Evolutionary conservation across 768 basidiomycete species (phyloP).

Genomic region (Boletus sp.): DNA sequence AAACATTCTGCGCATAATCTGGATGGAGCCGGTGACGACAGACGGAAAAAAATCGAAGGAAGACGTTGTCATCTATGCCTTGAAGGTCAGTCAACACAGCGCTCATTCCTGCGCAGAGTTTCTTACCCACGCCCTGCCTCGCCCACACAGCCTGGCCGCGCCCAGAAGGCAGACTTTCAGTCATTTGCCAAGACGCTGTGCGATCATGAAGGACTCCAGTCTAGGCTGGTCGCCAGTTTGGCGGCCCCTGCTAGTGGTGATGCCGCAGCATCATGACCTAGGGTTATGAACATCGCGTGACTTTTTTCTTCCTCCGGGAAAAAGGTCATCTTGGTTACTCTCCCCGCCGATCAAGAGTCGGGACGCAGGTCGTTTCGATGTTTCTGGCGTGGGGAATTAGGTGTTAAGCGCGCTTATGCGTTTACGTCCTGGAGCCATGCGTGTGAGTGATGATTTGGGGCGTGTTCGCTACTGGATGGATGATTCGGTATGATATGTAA

Average conservation of each 20-base stretch:
- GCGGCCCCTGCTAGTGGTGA: not conserved
- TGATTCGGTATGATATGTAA: constrained; percentile 23
- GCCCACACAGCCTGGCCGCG: constrained; percentile 34
- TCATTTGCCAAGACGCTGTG: constrained; percentile 49
- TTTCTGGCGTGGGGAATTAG: constrained; percentile 15
- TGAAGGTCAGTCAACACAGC: constrained; percentile 47
- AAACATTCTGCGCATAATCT: constrained; percentile 50
- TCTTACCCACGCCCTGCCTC: not conserved
- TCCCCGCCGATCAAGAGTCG: constrained; percentile 12
- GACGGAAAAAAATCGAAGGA: constrained; percentile 25
- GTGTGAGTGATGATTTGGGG: not conserved
- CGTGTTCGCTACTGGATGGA: constrained; percentile 8
- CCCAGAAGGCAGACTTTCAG: constrained; percentile 52
- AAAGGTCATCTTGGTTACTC: not conserved
- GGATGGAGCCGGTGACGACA: constrained; percentile 45
- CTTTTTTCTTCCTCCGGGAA: not conserved
- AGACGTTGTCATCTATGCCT: constrained; percentile 59
- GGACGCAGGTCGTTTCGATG: constrained; percentile 23
- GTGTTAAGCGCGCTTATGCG: constrained; percentile 4
- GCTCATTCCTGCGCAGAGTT: not conserved
- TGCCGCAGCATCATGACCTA: constrained; percentile 15
- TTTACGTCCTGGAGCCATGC: constrained; percentile 10
- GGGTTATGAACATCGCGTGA: not conserved
- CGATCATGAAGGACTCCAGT: constrained; percentile 35
- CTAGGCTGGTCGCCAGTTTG: constrained; percentile 2